phyloP scores from a whole-genome alignment of 306 rosid species.

The Aeschynomene evenia region DNA sequence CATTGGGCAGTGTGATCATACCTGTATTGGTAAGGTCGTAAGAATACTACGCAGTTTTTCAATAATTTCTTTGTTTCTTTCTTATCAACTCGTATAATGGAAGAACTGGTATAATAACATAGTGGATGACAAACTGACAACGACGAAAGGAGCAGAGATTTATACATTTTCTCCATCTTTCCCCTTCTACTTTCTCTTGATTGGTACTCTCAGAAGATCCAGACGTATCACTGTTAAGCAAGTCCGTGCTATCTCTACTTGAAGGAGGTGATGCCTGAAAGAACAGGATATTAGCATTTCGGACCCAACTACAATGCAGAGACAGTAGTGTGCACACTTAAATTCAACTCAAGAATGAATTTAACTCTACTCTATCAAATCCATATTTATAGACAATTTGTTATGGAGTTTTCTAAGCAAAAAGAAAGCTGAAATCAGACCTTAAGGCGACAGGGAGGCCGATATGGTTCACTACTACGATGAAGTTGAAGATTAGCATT shows the following conservation, averaged over 20 bases:
- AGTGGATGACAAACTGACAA: background rate
- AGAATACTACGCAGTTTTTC: background rate
- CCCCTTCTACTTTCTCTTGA: slow-evolving; percentile 24
- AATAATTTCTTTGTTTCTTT: background rate
- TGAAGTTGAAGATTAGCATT: slow-evolving; percentile 34
- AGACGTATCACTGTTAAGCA: slow-evolving; percentile 19
- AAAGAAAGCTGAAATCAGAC: slow-evolving; percentile 25
- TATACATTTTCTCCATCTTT: slow-evolving; percentile 25
- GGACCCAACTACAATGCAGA: background rate
- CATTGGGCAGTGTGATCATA: background rate
- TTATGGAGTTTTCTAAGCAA: background rate
- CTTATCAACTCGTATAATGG: slow-evolving; percentile 13
- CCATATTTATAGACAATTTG: slow-evolving; percentile 4
- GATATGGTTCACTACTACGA: slow-evolving; percentile 46
- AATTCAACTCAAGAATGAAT: no score
- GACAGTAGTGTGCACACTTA: background rate
- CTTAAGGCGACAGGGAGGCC: slow-evolving; percentile 48
- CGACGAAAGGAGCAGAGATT: background rate
- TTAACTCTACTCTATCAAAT: slow-evolving; percentile 8
- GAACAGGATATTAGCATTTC: background rate
- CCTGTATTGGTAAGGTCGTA: slow-evolving; percentile 16
- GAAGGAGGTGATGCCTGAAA: slow-evolving; percentile 44
- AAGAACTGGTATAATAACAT: background rate
- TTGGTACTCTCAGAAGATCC: slow-evolving; percentile 32
- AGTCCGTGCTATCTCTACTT: slow-evolving; percentile 14